Evolutionary conservation across 169 alveolate genomes (phyloP), one percentile per base, ranked within the genome.

Genomic region (Cryptosporidium sp.): DNA sequence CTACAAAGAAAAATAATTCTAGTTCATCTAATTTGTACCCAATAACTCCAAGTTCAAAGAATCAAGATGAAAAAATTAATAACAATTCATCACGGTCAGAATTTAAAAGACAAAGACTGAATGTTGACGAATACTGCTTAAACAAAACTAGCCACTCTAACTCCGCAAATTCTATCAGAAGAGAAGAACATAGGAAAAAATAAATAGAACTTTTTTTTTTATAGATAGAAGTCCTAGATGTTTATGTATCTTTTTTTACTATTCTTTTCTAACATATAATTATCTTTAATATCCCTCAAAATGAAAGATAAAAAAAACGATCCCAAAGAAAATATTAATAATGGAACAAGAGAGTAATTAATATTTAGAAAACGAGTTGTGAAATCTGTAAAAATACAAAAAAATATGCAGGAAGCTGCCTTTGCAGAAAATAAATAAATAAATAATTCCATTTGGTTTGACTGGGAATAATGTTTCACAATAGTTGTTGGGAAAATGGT

Each of bases 301-400:
- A 62, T 44, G 60, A 80, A 62, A 16, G 89, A 62, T 23, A 80
- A 48, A 80, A 80, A 80, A 39, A 80, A 80, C 2, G 80, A 60
- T n/a, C 73, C 89, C 31, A 80, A 14, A 21, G 89, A 80, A 44
- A 65, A 80, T 44, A 80, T 48, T n/a, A 80, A 61, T n/a, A 80
- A 45, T 23, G 75, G 73, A 39, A 80, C 70, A 9, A 65, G 89
- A 5, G 75, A 62, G 45, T 80, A 80, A 31, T 80, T 39, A 10
- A 80, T 26, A 26, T 44, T 80, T 0, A 65, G 26, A 31, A 45
- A 62, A 35, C 18, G 69, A 26, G 75, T 62, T 8, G 75, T 65
- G 16, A 65, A 16, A 31, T 65, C 68, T 18, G 75, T 80, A 23
- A 80, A 18, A 37, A 65, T 23, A 39, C 89, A 80, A 62, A 80